Evolutionary conservation across 2,329 filamentous ascomycete genomes (phyloP), one percentile per base, ranked within the genome.

Genomic region (Hypoxylon sp.): DNA sequence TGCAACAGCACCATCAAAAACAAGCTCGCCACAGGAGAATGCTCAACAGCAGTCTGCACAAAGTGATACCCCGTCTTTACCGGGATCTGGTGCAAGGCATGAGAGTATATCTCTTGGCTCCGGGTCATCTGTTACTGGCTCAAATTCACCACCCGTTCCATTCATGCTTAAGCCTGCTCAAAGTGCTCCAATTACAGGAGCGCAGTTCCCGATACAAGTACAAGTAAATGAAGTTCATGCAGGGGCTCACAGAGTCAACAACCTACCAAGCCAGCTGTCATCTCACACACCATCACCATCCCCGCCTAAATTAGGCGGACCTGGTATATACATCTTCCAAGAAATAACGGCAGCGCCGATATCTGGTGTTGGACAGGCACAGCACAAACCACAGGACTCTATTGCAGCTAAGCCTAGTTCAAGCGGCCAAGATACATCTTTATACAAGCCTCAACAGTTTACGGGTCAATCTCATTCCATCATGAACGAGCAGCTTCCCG

Each of bases 301-400:
- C 0, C 50, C 58, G 4, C 65, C 69, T 34, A 70, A 60, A 52
- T 62, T 68, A 49, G 56, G 48, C 48, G 72, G 74, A 2, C 73
- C 73, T 19, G 73, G 74, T 2, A 66, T 75, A 52, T 63, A 72
- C n/a, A 45, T 74, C 21, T 76, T 73, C 45, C 73, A 75, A 36
- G 74, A 75, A 57, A 73, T 74, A 38, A 34, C 69, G 23, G 17
- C 60, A 19, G 38, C 45, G 11, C 56, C 53, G 53, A 51, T 38
- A n/a, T 23, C 56, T 25, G 48, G 17, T 1, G 30, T 32, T 23
- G 50, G 52, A n/a, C 49, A 65, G 19, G 14, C n/a, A 11, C 58
- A 57, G 38, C 36, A 21, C 17, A 62, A 52, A n/a, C 52, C 63
- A 28, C 41, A 57, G 1, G 23, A 17, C 9, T n/a, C 30, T 36